These are phyloP conservation scores for Fusarium irregulare DNA, from an alignment of 2,329 filamentous ascomycete species.

Conservation along the genomic window DNA sequence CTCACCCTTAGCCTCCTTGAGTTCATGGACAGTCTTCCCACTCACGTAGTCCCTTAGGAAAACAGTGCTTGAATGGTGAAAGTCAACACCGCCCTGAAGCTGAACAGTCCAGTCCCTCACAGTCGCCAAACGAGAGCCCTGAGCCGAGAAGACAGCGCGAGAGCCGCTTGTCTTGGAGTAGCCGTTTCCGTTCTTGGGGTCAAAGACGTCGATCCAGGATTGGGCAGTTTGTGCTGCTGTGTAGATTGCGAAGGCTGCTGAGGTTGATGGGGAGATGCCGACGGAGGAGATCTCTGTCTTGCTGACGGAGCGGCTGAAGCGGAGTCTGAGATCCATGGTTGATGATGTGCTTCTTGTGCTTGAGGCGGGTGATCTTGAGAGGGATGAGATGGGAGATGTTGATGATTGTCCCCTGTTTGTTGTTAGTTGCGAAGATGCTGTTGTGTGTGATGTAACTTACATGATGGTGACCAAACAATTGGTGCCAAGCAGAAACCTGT, in stretches of 20 bases:
- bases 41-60: constrained; percentile 47
- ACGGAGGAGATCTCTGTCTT: constrained; percentile 50
- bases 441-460: constrained; percentile 26
- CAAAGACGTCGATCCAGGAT: constrained; percentile 54
- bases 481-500: not conserved
- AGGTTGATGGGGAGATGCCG: constrained; percentile 45
- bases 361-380: not conserved
- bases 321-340: constrained; percentile 41
- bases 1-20: constrained; percentile 46
- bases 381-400: not conserved
- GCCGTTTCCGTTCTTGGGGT: constrained; percentile 42
- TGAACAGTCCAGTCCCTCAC: constrained; percentile 49
- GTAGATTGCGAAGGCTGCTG: constrained; percentile 49
- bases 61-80: constrained; percentile 48
- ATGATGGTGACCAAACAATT: constrained; percentile 11
- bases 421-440: constrained; percentile 10
- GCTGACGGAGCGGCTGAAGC: constrained; percentile 46
- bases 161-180: constrained; percentile 50
- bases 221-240: constrained; percentile 46
- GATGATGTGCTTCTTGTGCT: not conserved
- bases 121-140: constrained; percentile 43
- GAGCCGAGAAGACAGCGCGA: constrained; percentile 47
- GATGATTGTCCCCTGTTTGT: constrained; percentile 31
- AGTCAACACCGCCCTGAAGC: constrained; percentile 47
- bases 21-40: constrained; percentile 49